Conservation (phyloP, 257 asterid genomes). For the Solanum pimpinellifolium region DNA sequence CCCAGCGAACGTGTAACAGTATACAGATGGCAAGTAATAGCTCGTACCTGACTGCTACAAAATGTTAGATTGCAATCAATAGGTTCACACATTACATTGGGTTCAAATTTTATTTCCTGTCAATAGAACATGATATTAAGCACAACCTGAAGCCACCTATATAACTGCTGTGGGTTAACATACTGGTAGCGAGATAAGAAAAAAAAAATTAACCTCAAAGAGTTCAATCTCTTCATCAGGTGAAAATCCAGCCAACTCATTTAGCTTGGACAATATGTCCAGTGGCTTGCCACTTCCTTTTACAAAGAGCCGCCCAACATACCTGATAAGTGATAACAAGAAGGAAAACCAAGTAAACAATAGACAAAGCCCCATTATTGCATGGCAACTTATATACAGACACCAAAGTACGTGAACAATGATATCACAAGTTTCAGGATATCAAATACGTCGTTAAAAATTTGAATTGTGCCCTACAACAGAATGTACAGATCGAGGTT, state of each 20-base stretch:
- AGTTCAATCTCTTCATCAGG: slow-evolving; percentile 72
- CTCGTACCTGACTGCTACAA: slow-evolving; percentile 48
- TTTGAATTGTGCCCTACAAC: neutral
- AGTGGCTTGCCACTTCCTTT: slow-evolving; percentile 51
- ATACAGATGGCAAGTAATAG: neutral
- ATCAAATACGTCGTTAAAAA: neutral
- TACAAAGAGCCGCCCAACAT: slow-evolving; percentile 67
- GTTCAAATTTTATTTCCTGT: slow-evolving; percentile 78
- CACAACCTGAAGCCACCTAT: neutral
- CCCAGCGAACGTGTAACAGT: neutral
- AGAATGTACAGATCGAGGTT: neutral
- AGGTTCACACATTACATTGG: slow-evolving; percentile 67
- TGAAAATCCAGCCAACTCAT: slow-evolving; percentile 62
- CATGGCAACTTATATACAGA: neutral
- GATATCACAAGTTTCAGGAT: neutral
- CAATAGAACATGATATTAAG: neutral
- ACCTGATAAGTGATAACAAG: slow-evolving; percentile 34
- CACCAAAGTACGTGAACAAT: neutral
- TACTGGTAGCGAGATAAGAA: neutral
- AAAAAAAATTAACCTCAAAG: slow-evolving; percentile 40
- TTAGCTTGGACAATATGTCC: slow-evolving; percentile 47
- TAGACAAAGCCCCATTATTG: neutral
- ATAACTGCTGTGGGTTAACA: neutral
- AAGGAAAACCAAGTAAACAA: neutral
- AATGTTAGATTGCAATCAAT: slow-evolving; percentile 49